phyloP scores from a whole-genome alignment of 257 asterid genomes.

The Solanum etuberosum region DNA sequence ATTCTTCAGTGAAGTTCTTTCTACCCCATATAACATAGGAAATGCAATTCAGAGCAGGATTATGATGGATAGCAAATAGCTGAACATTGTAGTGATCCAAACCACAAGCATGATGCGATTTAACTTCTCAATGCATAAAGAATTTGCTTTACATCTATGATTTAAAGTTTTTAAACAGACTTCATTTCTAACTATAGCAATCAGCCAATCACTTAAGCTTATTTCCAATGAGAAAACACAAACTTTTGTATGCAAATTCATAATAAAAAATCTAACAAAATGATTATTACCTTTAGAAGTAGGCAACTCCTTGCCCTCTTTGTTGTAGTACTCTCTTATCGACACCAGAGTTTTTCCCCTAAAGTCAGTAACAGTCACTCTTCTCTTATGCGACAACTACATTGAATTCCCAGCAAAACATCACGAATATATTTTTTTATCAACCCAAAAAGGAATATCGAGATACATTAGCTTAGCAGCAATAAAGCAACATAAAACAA shows the following conservation, averaged over 20 bases:
- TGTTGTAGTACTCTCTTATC: constrained; percentile 74
- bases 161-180: neutral
- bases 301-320: constrained; percentile 87
- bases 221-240: neutral
- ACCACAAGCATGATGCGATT: neutral
- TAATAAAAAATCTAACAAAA: neutral
- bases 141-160: neutral
- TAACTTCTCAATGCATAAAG: neutral
- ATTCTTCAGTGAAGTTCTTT: neutral
- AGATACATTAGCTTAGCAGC: neutral
- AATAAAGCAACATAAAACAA: neutral
- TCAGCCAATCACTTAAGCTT: neutral
- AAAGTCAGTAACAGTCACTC: constrained; percentile 84
- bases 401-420: neutral
- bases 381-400: constrained; percentile 68
- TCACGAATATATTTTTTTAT: neutral
- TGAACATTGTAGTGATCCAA: neutral
- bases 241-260: neutral
- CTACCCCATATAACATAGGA: neutral
- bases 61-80: neutral
- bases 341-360: constrained; percentile 82
- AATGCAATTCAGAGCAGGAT: neutral
- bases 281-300: constrained; percentile 59
- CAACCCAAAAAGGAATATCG: neutral
- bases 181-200: neutral